Percentiles rank a stretch among this genome's conserved stretches.
Evolutionary conservation across 495 filamentous ascomycete species (phyloP).

Genomic region (Podospora didyma): DNA sequence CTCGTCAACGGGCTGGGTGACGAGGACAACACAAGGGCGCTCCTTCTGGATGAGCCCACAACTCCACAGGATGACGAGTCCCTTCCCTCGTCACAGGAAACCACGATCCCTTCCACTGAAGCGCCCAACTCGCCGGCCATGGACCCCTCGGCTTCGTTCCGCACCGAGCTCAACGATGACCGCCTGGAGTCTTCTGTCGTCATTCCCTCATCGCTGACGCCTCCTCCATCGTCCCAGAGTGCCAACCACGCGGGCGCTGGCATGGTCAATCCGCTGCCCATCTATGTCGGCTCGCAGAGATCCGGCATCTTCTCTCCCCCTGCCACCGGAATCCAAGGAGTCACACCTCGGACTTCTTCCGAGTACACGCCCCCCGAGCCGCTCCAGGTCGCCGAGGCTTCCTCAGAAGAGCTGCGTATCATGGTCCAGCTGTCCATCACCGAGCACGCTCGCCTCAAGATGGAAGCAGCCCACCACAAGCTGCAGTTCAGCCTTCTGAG

Average conservation of each 20-base stretch:
- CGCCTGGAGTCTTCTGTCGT: constrained; percentile 26
- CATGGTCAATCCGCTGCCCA: constrained; percentile 32
- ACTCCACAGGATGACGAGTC: constrained; percentile 35
- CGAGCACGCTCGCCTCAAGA: constrained; percentile 62
- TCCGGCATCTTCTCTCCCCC: constrained; percentile 52
- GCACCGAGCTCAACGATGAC: constrained; percentile 39
- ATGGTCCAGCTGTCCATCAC: constrained; percentile 50
- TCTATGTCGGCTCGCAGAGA: constrained; percentile 42
- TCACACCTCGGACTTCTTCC: constrained; percentile 37
- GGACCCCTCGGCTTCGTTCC: constrained; percentile 31
- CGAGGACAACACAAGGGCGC: too few species aligned
- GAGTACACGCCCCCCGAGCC: constrained; percentile 55
- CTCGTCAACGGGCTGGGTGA: constrained; percentile 22
- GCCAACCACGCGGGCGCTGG: constrained; percentile 32
- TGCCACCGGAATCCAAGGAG: constrained; percentile 46
- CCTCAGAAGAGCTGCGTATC: constrained; percentile 53
- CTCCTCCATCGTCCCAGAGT: constrained; percentile 70
- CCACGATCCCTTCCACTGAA: constrained; percentile 43
- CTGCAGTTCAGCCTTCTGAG: constrained; percentile 83
- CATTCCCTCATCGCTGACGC: constrained; percentile 58
- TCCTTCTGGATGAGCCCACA: constrained; percentile 31
- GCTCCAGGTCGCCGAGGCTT: constrained; percentile 61
- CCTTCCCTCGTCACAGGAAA: constrained; percentile 33
- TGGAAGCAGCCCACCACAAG: constrained; percentile 86
- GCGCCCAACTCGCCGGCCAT: constrained; percentile 33